These are phyloP conservation scores for Plasmopara halstedii DNA, from an alignment of 352 stramenopile species.

Conservation along the genomic window DNA sequence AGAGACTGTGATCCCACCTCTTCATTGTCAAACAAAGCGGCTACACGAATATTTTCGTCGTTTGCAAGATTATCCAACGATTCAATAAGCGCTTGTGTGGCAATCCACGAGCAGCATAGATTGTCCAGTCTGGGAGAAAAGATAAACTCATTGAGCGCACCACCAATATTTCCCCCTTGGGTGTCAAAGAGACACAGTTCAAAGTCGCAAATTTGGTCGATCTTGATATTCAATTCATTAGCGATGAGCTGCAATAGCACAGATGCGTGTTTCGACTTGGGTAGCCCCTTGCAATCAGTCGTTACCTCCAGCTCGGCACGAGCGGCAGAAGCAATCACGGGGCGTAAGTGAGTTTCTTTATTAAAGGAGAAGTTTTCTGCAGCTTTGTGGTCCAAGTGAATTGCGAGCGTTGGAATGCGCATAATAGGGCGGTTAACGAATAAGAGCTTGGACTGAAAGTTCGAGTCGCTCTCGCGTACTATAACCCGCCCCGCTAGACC, in stretches of 20 bases:
- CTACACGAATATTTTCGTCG: conserved; percentile 84
- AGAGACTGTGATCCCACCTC: conserved; percentile 91
- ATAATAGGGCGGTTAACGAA: conserved; percentile 93
- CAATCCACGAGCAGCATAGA: conserved; percentile 93
- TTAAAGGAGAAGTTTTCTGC: conserved; percentile 91
- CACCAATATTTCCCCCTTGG: conserved; percentile 89
- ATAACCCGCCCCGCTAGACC: conserved; percentile 90
- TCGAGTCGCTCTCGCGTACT: conserved; percentile 70
- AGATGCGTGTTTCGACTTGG: conserved; percentile 85
- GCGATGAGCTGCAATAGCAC: conserved; percentile 90
- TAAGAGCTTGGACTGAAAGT: conserved; percentile 74
- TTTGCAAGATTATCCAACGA: conserved; percentile 62
- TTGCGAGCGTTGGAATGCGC: conserved; percentile 95
- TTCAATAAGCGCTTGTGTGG: conserved; percentile 76
- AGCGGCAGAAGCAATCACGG: conserved; percentile 82
- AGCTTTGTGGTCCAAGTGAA: conserved; percentile 92
- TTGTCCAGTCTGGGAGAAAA: conserved; percentile 97
- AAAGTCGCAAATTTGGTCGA: conserved; percentile 93
- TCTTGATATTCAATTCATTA: conserved; percentile 79
- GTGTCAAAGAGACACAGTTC: conserved; percentile 96
- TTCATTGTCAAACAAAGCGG: conserved; percentile 98
- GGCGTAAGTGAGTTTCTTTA: conserved; percentile 94
- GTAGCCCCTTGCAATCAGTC: conserved; percentile 39
- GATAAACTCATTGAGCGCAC: conserved; percentile 93
- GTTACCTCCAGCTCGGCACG: conserved; percentile 85